phyloP scores from a whole-genome alignment of 805 yeast genomes.

The Kodamaea laetipori region DNA sequence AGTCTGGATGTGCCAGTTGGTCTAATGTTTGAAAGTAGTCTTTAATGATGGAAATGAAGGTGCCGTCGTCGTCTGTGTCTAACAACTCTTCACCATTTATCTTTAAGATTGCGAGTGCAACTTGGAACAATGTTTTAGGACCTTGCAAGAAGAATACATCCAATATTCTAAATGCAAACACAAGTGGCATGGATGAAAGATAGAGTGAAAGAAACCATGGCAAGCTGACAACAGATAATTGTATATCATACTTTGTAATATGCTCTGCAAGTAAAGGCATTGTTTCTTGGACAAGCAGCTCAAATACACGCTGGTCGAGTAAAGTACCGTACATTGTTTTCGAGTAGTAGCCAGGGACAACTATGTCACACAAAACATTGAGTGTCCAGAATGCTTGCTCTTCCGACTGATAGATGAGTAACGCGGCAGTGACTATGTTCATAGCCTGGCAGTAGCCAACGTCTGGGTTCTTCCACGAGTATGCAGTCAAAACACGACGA shows the following conservation, averaged over 20 bases:
- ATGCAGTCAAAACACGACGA: constrained; percentile 87
- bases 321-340: constrained; percentile 97
- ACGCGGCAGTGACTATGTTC: constrained; percentile 87
- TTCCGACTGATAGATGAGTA: constrained; percentile 84
- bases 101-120: constrained; percentile 86
- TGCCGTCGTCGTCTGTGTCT: constrained; percentile 86
- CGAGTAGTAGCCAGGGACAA: constrained; percentile 94
- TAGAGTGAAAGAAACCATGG: constrained; percentile 96
- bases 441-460: constrained; percentile 99
- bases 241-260: constrained; percentile 76
- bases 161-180: constrained; percentile 86
- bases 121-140: constrained; percentile 84
- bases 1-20: constrained; percentile 73
- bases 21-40: constrained; percentile 77
- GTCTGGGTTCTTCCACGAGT: constrained; percentile 95
- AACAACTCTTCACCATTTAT: constrained; percentile 84
- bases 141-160: constrained; percentile 93
- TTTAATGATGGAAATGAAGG: constrained; percentile 82
- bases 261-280: constrained; percentile 90
- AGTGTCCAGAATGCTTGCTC: constrained; percentile 98
- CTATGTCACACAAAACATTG: constrained; percentile 73
- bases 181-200: constrained; percentile 90
- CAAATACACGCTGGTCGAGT: constrained; percentile 91
- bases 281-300: constrained; percentile 81
- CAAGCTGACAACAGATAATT: constrained; percentile 85